These are phyloP conservation scores for Suillus americanus DNA, from an alignment of 768 basidiomycete species.

Conservation along the genomic window DNA sequence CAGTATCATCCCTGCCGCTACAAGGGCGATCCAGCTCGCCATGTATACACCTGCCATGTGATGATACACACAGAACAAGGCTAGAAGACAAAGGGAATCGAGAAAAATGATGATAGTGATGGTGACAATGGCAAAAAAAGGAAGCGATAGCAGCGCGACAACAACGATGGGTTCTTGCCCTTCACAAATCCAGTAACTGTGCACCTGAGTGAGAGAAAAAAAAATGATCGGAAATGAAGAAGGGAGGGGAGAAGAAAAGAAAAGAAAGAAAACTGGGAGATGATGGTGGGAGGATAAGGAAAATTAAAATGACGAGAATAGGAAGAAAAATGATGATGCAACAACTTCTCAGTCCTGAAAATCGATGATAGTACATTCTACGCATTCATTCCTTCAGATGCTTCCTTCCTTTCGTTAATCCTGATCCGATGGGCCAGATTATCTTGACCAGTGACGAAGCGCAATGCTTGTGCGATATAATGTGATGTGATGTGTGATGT, in stretches of 20 bases:
- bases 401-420: slow-evolving; percentile 2
- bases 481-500: slow-evolving; percentile 21
- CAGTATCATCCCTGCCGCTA: neutral
- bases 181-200: slow-evolving; percentile 19
- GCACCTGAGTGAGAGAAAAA: neutral
- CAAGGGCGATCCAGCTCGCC: slow-evolving; percentile 9
- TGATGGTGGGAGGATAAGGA: slow-evolving; percentile 1
- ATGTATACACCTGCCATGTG: slow-evolving; percentile 17
- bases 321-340: slow-evolving; percentile 17
- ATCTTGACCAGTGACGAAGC: slow-evolving; percentile 10
- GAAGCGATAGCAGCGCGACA: slow-evolving; percentile 20
- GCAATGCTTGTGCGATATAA: neutral
- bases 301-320: slow-evolving; percentile 13
- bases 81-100: neutral
- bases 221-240: neutral
- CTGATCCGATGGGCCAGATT: neutral
- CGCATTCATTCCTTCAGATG: slow-evolving; percentile 1
- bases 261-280: slow-evolving; percentile 12
- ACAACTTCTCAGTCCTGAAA: slow-evolving; percentile 5
- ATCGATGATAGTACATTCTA: slow-evolving; percentile 7
- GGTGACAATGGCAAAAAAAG: slow-evolving; percentile 10
- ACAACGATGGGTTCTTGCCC: slow-evolving; percentile 11
- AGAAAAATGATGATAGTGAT: slow-evolving; percentile 5
- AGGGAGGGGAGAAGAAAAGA: slow-evolving; percentile 5
- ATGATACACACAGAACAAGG: neutral